These are phyloP conservation scores for Vicia faba DNA, from an alignment of 306 rosid species.

Conservation along the genomic window DNA sequence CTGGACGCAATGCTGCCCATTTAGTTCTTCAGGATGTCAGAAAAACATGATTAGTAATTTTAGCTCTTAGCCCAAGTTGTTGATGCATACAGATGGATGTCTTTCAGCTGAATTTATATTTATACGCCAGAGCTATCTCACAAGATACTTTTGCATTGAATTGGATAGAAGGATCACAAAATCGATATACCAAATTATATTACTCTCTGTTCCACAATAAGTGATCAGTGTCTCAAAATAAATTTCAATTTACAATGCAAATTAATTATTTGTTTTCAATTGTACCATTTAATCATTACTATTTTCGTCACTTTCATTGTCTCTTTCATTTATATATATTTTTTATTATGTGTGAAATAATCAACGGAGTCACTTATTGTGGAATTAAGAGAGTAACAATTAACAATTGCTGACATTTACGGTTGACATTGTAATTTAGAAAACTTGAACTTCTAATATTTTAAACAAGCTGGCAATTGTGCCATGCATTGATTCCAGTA, in stretches of 20 bases:
- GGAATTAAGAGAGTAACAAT: too few species aligned
- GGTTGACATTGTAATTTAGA: slow-evolving; percentile 7
- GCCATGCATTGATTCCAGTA: slow-evolving; percentile 8
- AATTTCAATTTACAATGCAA: too few species aligned
- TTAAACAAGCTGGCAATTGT: neutral
- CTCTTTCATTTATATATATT: too few species aligned
- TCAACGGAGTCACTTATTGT: too few species aligned
- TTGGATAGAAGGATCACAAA: neutral
- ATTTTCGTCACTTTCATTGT: too few species aligned
- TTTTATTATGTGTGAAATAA: too few species aligned
- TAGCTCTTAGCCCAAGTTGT: neutral
- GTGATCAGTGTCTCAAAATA: too few species aligned
- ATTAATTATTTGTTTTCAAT: too few species aligned
- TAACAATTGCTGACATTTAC: neutral
- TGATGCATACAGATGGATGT: slow-evolving; percentile 5
- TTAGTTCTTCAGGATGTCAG: slow-evolving; percentile 63
- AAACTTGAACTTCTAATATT: slow-evolving; percentile 16
- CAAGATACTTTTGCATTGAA: neutral
- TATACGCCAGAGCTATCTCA: neutral
- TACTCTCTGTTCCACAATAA: too few species aligned
- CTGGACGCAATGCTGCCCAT: slow-evolving; percentile 89
- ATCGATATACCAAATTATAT: neutral
- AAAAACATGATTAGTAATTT: slow-evolving; percentile 21
- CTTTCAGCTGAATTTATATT: slow-evolving; percentile 2
- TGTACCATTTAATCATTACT: too few species aligned